phyloP scores from a whole-genome alignment of 2,329 filamentous ascomycete genomes.

The Trichoderma gracile region DNA sequence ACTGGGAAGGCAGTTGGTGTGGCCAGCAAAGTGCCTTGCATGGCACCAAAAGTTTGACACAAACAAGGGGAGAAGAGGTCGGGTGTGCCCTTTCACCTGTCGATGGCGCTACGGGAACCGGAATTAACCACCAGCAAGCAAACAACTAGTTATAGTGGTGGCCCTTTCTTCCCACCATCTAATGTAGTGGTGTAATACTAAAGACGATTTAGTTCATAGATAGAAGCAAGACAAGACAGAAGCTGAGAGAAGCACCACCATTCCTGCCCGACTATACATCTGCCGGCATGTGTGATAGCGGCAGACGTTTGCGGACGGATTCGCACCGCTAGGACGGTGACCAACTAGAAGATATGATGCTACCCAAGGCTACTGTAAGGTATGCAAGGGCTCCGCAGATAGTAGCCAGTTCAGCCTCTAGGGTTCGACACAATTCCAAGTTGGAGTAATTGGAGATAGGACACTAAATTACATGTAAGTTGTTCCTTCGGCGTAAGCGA shows the following conservation, averaged over 20 bases:
- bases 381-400: conserved; percentile 3
- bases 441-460: no score
- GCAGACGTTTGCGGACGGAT: background rate
- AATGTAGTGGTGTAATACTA: background rate
- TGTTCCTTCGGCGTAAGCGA: conserved; percentile 19
- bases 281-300: conserved; percentile 2
- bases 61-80: background rate
- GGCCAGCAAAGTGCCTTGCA: conserved; percentile 25
- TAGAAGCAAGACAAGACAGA: no score
- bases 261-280: background rate
- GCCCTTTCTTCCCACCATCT: no score
- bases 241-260: no score
- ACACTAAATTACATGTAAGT: background rate
- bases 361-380: background rate
- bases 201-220: background rate
- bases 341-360: no score
- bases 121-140: background rate
- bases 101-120: background rate
- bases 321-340: background rate
- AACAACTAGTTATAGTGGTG: no score
- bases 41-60: background rate
- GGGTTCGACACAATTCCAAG: background rate
- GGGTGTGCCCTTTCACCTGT: background rate
- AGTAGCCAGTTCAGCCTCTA: no score
- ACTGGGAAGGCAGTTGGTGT: background rate